A percentile compares a stretch with the other conserved stretches of the same genome.
Evolutionary conservation across 225 moss, liverwort and hornwort genomes (phyloP).

Genomic region (Sphagnum tenellum): DNA sequence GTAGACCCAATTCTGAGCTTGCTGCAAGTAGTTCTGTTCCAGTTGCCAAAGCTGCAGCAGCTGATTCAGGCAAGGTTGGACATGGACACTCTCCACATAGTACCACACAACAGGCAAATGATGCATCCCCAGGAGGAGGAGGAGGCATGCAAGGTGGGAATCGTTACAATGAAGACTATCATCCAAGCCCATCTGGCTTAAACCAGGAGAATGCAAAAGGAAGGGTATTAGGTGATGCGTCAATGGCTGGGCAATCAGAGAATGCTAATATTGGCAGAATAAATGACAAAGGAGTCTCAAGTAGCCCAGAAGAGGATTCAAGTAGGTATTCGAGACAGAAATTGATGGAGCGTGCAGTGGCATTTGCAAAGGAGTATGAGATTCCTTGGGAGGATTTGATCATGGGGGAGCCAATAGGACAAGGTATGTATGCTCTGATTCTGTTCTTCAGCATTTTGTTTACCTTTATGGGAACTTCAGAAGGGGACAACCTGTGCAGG

Average conservation of each 20-base stretch:
- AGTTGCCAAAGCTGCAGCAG: conserved; percentile 6
- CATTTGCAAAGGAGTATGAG: conserved; percentile 65
- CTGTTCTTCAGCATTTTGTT: too few species aligned
- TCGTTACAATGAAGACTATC: too few species aligned
- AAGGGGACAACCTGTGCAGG: too few species aligned
- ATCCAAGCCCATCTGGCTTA: conserved; percentile 33
- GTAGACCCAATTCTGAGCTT: conserved; percentile 5
- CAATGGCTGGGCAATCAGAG: conserved; percentile 15
- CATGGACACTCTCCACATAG: conserved; percentile 13
- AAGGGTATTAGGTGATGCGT: conserved; percentile 15
- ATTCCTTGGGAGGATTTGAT: conserved; percentile 82
- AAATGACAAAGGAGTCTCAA: conserved; percentile 26
- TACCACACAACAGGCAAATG: conserved; percentile 13
- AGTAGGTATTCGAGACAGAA: conserved; percentile 35
- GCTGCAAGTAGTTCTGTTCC: conserved; percentile 4
- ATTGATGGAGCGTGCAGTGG: conserved; percentile 56
- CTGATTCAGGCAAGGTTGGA: conserved; percentile 15
- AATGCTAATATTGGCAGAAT: conserved; percentile 7
- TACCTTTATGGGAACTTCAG: too few species aligned
- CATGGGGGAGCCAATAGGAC: conserved; percentile 87
- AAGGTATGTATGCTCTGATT: conserved; percentile 33
- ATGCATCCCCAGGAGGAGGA: conserved; percentile 32
- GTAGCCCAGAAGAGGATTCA: conserved; percentile 43
- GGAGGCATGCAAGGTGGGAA: conserved; percentile 9
- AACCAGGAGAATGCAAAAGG: conserved; percentile 1